Evolutionary conservation across 108 stramenopile species (phyloP), one percentile per base, ranked within the genome.

Genomic region (Ochromonas danica): DNA sequence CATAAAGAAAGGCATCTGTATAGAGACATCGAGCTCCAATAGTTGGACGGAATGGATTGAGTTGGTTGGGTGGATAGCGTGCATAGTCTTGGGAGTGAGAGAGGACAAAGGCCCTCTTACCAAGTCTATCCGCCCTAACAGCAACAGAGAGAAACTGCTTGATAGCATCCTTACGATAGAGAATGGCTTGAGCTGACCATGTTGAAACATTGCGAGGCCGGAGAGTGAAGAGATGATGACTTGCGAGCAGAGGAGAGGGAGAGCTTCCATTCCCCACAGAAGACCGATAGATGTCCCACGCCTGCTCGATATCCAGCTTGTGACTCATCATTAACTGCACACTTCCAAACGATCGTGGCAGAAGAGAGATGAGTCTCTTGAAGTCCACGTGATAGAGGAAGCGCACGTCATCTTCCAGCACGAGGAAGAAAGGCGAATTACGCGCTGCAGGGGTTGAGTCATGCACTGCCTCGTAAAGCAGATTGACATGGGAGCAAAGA

Each of bases 381-480:
- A 57, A 57, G 51, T 57, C 51, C 17, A 57, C 51, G 17, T 10
- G 17, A 10, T 22, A 57, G 51, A 57, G 51, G 51, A 57, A 57
- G 51, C 51, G 51, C 17, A 57, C 51, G 51, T 57, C 51, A 22
- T 57, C 51, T 22, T 57, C 51, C 51, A 57, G 51, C 51, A 57
- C 51, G 17, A 57, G 22, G 51, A 57, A 57, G 22, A 17, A 57
- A 22, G 10, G 17, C 10, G 51, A 57, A 10, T 17, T 57, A 10
- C 22, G 51, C 51, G 51, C 51, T 10, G 22, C 17, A 17, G 51
- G 51, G 51, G 10, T 22, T 57, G 51, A 22, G 51, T 57, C 51
- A 22, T 57, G 51, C 17, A 57, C 17, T 10, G 51, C 51, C 51
- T 10, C 22, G 51, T 57, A 22, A 10, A 57, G 51, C 17, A 22